Evolutionary conservation across 2,329 filamentous ascomycete species (phyloP), one percentile per base, ranked within the genome.

Genomic region (Didymella sp.): DNA sequence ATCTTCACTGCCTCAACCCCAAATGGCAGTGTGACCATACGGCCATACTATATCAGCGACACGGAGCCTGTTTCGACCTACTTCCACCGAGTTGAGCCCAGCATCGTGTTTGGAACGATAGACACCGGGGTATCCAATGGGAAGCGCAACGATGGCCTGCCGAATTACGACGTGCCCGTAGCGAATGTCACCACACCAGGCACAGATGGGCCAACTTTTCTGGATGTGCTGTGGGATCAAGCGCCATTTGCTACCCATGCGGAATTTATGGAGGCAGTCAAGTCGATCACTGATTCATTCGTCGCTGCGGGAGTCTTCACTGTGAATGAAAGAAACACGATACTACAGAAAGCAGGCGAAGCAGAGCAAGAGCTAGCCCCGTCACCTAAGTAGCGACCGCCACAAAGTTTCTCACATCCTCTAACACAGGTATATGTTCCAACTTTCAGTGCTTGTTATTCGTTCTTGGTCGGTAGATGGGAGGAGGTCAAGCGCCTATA

Each of bases 41-140:
- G 48, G 3, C 48, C 48, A 6, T 51, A 51, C 30, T 51, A 51
- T 15, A 44, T 51, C 48, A 51, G 48, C 48, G 40, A 51, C 17
- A 28, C 30, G 3, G 28, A 37, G 9, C 21, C 48, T 2, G 48
- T 51, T 4, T 51, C 48, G 13, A 27, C 48, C 2, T 51, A 51
- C 40, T 51, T 51, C 30, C 30, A 30, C 3, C 48, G 48, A n/a
- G 27, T 44, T 15, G 48, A 51, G 13, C 30, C 40, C 0, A 28
- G 13, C 6, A 17, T 51, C 8, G 17, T 51, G 9, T 51, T 51
- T 13, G 48, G 48, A 4, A 28, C 8, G 2, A 19, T 51, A 2
- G 30, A 51, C 19, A 51, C 48, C 6, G 40, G 40, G 2, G 38
- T 51, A 13, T 22, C 48, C 1, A 51, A 51, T 12, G 40, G 21